Conservation (phyloP, 2,329 filamentous ascomycete genomes). For the Diaporthe aspalathi region DNA sequence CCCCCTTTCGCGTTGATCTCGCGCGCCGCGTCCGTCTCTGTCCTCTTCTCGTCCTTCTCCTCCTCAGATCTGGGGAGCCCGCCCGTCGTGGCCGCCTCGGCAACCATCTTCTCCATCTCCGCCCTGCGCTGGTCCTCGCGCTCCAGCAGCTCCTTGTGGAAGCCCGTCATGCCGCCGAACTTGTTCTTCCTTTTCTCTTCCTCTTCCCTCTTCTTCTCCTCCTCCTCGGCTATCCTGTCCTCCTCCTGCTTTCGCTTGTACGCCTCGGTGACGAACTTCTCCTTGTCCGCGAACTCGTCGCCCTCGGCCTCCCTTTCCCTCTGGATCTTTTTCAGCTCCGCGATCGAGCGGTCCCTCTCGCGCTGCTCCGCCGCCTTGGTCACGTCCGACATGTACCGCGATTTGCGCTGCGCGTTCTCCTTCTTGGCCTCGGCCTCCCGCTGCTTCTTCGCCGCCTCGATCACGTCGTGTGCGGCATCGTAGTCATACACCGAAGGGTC, state of each 20-base stretch:
- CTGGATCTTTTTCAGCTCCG: constrained; percentile 83
- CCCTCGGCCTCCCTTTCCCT: constrained; percentile 83
- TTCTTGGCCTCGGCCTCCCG: constrained; percentile 60
- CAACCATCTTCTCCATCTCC: constrained; percentile 75
- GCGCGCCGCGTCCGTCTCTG: constrained; percentile 72
- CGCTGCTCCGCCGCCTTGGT: constrained; percentile 79
- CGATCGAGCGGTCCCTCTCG: constrained; percentile 81
- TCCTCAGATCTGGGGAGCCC: constrained; percentile 45
- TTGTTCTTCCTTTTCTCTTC: constrained; percentile 73
- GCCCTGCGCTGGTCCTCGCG: constrained; percentile 77
- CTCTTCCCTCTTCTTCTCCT: constrained; percentile 75
- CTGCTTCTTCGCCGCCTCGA: constrained; percentile 72
- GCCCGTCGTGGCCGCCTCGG: constrained; percentile 61
- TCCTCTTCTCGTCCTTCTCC: constrained; percentile 59
- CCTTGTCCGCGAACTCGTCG: constrained; percentile 83
- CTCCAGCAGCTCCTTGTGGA: constrained; percentile 80
- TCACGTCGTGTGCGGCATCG: constrained; percentile 82
- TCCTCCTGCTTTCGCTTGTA: constrained; percentile 87
- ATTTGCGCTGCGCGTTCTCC: constrained; percentile 69
- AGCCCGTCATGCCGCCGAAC: constrained; percentile 78
- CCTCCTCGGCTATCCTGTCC: constrained; percentile 75
- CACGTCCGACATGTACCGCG: constrained; percentile 83
- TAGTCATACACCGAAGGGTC: constrained; percentile 88
- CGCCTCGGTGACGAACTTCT: constrained; percentile 86
- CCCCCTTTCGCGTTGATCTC: constrained; percentile 74